phyloP scores from a whole-genome alignment of 176 grass and related monocot genomes.

The Ampelocalamus luodianensis region DNA sequence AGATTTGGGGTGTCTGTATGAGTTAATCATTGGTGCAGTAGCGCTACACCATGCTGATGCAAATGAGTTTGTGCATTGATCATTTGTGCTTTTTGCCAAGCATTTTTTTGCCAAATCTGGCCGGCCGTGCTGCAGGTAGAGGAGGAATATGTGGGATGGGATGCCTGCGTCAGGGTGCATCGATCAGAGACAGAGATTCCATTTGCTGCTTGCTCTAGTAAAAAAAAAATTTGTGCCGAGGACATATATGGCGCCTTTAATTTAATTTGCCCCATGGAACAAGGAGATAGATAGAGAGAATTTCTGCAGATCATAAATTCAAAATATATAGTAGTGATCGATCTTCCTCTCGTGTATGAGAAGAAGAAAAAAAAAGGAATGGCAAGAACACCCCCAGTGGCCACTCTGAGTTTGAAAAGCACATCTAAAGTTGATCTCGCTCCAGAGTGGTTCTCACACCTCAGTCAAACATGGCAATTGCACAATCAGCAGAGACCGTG shows the following conservation, averaged over 20 bases:
- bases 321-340: not conserved
- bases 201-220: not conserved
- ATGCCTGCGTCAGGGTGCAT: slow-evolving; percentile 11
- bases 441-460: too few species aligned
- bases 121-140: not conserved
- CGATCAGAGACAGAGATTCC: slow-evolving; percentile 24
- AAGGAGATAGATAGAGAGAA: not conserved
- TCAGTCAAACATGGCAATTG: too few species aligned
- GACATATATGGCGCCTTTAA: not conserved
- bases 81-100: slow-evolving; percentile 31
- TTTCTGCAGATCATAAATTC: not conserved
- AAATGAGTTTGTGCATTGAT: slow-evolving; percentile 27
- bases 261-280: not conserved
- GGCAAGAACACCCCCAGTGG: not conserved
- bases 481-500: too few species aligned
- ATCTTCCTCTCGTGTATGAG: not conserved
- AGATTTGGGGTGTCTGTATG: slow-evolving; percentile 29
- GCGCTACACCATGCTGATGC: not conserved
- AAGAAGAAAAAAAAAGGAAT: not conserved
- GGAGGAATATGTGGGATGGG: slow-evolving; percentile 31
- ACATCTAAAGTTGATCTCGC: too few species aligned
- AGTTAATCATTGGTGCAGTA: slow-evolving; percentile 25
- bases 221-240: not conserved
- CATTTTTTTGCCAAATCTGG: slow-evolving; percentile 39
- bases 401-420: too few species aligned